Evolutionary conservation across 1,284 basidiomycete species (phyloP).

Genomic region (Singerocomus inundabilis): DNA sequence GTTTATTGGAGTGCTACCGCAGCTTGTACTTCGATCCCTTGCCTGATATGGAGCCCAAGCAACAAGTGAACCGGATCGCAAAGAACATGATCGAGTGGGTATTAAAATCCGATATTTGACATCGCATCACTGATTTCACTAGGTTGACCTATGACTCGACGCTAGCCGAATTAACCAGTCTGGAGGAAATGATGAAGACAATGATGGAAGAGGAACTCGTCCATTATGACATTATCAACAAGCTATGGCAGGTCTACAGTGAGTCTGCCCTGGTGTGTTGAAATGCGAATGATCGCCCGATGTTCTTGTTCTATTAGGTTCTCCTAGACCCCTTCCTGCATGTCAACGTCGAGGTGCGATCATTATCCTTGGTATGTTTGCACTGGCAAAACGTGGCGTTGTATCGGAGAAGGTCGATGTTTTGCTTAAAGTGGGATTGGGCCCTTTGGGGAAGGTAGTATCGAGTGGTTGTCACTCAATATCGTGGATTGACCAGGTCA

Average conservation of each 20-base stretch:
- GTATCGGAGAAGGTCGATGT: slow-evolving; percentile 87
- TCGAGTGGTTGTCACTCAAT: not conserved
- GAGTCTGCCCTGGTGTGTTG: slow-evolving; percentile 31
- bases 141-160: slow-evolving; percentile 90
- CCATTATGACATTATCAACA: slow-evolving; percentile 81
- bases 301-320: slow-evolving; percentile 47
- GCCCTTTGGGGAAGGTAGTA: slow-evolving; percentile 75
- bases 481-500: not conserved
- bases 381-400: slow-evolving; percentile 79
- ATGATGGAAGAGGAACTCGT: slow-evolving; percentile 90
- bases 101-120: not conserved
- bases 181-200: slow-evolving; percentile 94
- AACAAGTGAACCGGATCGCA: slow-evolving; percentile 91
- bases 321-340: slow-evolving; percentile 70
- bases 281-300: not conserved
- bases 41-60: slow-evolving; percentile 69
- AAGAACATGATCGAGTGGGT: slow-evolving; percentile 96
- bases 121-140: not conserved
- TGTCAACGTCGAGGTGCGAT: slow-evolving; percentile 90
- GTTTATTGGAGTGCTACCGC: slow-evolving; percentile 89
- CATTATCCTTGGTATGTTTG: slow-evolving; percentile 95
- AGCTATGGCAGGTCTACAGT: slow-evolving; percentile 97
- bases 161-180: slow-evolving; percentile 90
- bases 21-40: slow-evolving; percentile 87
- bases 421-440: slow-evolving; percentile 88